Evolutionary conservation across 306 rosid genomes (phyloP).

Genomic region (Quercus berberidifolia): DNA sequence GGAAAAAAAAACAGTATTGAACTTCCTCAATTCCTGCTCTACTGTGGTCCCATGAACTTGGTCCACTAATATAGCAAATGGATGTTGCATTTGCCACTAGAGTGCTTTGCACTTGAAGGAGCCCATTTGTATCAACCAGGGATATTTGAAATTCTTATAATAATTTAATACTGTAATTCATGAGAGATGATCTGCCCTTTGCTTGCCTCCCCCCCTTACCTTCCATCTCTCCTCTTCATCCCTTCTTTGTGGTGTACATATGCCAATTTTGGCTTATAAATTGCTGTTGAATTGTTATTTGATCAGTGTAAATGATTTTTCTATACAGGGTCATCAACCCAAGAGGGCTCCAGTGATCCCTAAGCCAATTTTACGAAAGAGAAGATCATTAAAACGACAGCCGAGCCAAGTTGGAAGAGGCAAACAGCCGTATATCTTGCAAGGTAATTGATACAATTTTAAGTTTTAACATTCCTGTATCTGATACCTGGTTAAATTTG

Average conservation of each 20-base stretch:
- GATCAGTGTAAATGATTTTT: conserved; percentile 5
- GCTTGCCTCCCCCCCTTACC: background rate
- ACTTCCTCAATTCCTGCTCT: background rate
- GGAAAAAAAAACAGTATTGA: background rate
- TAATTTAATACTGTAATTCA: background rate
- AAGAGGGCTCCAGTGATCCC: conserved; percentile 45
- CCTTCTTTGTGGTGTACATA: background rate
- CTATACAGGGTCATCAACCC: conserved; percentile 42
- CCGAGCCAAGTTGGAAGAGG: conserved; percentile 58
- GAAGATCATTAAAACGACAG: conserved; percentile 61
- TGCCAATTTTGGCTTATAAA: background rate
- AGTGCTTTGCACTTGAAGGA: background rate
- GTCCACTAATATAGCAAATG: background rate
- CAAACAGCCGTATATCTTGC: conserved; percentile 43
- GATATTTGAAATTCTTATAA: background rate
- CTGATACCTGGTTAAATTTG: background rate
- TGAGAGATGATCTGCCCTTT: background rate
- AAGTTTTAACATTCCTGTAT: background rate
- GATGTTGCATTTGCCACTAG: background rate
- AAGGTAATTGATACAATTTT: conserved; percentile 33
- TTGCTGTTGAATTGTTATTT: background rate
- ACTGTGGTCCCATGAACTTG: background rate
- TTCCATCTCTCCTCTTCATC: background rate
- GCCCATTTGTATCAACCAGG: background rate
- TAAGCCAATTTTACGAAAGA: conserved; percentile 51